Evolutionary conservation across 352 stramenopile genomes (phyloP).

Genomic region (Discostella stelligera): DNA sequence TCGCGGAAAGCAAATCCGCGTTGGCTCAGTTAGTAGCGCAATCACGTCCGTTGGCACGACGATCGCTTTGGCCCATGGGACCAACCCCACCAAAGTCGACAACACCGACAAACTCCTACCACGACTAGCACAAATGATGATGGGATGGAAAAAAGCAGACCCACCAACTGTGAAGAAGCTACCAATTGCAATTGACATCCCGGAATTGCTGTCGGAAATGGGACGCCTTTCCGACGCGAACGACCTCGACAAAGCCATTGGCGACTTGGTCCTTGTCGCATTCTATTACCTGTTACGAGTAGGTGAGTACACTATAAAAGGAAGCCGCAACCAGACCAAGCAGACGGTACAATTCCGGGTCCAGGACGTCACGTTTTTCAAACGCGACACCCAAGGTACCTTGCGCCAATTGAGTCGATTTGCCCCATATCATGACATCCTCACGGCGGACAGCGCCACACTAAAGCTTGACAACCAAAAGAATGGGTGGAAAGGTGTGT

Average conservation of each 20-base stretch:
- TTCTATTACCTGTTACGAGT: constrained; percentile 37
- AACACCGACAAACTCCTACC: neutral
- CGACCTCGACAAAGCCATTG: neutral
- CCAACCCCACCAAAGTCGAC: neutral
- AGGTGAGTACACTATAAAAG: constrained; percentile 30
- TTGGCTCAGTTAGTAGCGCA: neutral
- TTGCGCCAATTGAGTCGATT: no score
- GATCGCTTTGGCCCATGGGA: neutral
- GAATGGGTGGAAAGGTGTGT: no score
- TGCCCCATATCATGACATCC: no score
- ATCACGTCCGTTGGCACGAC: no score
- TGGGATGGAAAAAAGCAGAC: constrained; percentile 19
- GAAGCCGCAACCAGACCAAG: neutral
- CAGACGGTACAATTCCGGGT: constrained; percentile 17
- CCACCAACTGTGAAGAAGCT: constrained; percentile 21
- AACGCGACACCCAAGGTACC: no score
- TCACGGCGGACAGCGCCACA: neutral
- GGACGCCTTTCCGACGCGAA: neutral
- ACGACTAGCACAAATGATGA: neutral
- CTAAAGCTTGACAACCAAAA: no score
- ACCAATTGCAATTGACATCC: constrained; percentile 16
- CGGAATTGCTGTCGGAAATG: constrained; percentile 5
- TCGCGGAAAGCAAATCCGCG: neutral
- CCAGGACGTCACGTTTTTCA: neutral
- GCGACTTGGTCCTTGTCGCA: constrained; percentile 22